Conservation (phyloP, 108 stramenopile genomes). For the Stephanodiscus triporus region DNA sequence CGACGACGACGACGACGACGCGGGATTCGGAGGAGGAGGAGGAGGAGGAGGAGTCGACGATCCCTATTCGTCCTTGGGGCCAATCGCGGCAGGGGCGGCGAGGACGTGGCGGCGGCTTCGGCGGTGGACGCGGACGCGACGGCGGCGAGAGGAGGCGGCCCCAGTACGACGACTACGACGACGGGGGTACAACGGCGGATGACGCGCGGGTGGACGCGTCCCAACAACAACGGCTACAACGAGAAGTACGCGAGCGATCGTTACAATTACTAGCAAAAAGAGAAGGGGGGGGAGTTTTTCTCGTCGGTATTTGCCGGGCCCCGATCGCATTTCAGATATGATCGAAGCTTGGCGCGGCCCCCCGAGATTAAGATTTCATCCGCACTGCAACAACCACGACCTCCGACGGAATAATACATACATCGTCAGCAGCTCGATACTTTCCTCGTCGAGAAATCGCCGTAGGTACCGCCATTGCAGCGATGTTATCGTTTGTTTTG, state of each 20-base stretch:
- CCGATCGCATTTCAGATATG: too few relatives aligned
- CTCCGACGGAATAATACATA: too few relatives aligned
- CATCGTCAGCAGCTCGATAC: too few relatives aligned
- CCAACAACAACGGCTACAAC: conserved; percentile 15
- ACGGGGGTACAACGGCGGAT: conserved; percentile 15
- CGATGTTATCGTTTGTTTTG: too few relatives aligned
- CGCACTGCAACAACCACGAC: too few relatives aligned
- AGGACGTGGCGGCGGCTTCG: conserved; percentile 17
- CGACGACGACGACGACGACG: not conserved
- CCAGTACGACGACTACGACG: conserved; percentile 10
- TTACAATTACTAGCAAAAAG: conserved; percentile 25
- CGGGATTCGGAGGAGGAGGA: conserved; percentile 30
- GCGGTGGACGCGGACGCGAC: conserved; percentile 1
- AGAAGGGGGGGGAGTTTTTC: not conserved
- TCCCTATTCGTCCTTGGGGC: conserved; percentile 33
- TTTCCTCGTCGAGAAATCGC: too few relatives aligned
- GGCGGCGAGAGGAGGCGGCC: conserved; percentile 12
- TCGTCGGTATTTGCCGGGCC: too few relatives aligned
- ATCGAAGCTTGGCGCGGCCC: too few relatives aligned
- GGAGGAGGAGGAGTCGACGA: conserved; percentile 26
- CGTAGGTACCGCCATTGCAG: too few relatives aligned
- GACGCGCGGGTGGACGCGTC: not conserved
- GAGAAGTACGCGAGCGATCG: conserved; percentile 46
- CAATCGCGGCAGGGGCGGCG: conserved; percentile 15
- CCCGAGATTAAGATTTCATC: too few relatives aligned